These are phyloP conservation scores for Quercus lobata DNA, from an alignment of 331 rosid species.

Conservation along the genomic window DNA sequence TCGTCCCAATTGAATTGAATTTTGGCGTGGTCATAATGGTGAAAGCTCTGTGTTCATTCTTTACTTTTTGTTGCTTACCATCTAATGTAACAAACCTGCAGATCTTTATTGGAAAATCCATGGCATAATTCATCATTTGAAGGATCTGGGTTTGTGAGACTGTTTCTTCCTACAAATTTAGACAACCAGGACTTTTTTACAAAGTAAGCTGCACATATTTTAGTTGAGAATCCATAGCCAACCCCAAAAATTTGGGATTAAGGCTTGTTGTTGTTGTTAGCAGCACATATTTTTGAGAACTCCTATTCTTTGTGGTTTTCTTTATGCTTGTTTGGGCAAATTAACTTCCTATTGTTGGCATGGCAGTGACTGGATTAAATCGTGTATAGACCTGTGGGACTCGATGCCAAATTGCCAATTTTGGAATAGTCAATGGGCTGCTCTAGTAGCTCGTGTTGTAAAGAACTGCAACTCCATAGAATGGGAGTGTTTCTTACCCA, in stretches of 20 bases:
- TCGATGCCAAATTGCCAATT: conserved; percentile 95
- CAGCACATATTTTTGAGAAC: conserved; percentile 26
- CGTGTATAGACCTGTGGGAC: conserved; percentile 74
- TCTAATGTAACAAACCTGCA: conserved; percentile 37
- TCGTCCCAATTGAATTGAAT: neutral
- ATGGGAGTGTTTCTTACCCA: conserved; percentile 83
- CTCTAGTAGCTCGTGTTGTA: conserved; percentile 83
- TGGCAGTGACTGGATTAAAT: conserved; percentile 73
- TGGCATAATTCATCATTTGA: conserved; percentile 99
- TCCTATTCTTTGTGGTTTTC: conserved; percentile 22
- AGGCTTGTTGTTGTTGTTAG: conserved; percentile 37
- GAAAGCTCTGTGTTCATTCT: neutral
- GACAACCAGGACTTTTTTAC: conserved; percentile 79
- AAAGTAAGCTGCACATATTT: conserved; percentile 57
- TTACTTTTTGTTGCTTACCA: conserved; percentile 12
- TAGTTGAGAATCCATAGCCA: neutral
- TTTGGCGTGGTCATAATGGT: neutral
- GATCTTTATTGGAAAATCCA: conserved; percentile 88
- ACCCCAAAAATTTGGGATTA: too few relatives aligned
- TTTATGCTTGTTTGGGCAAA: conserved; percentile 13
- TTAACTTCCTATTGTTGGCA: conserved; percentile 27
- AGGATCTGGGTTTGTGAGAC: conserved; percentile 93
- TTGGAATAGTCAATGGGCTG: conserved; percentile 99
- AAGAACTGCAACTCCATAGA: conserved; percentile 65
- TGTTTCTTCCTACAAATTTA: conserved; percentile 89